These are phyloP conservation scores for Termitomyces sp. DNA, from an alignment of 768 basidiomycete genomes.

Conservation along the genomic window DNA sequence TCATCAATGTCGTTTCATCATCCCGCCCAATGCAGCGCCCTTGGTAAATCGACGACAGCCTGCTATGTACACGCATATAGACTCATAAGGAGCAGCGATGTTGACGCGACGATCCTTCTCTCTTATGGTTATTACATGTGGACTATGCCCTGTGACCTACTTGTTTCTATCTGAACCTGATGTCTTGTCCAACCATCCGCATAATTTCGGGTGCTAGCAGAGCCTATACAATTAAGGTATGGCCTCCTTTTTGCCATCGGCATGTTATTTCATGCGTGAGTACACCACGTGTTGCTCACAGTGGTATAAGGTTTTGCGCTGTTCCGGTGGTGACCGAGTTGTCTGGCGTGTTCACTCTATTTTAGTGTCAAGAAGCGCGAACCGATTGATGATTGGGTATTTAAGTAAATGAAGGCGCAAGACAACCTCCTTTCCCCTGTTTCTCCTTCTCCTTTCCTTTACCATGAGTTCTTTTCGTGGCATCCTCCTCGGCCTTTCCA, in stretches of 20 bases:
- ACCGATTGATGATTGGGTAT: constrained; percentile 14
- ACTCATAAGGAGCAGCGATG: too few relatives aligned
- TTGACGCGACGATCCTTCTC: background rate
- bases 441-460: constrained; percentile 7
- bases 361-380: constrained; percentile 22
- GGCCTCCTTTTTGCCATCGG: constrained; percentile 10
- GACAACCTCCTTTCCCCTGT: constrained; percentile 4
- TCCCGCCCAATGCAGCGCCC: background rate
- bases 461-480: constrained; percentile 16
- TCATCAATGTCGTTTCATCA: background rate
- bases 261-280: constrained; percentile 5
- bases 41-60: background rate
- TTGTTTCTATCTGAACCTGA: background rate
- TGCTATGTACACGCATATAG: background rate
- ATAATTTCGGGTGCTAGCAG: background rate
- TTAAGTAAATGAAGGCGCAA: background rate
- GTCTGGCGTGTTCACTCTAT: constrained; percentile 12
- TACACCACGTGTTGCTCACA: constrained; percentile 4
- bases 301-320: too few relatives aligned
- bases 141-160: background rate
- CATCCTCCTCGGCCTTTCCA: constrained; percentile 26
- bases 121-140: background rate
- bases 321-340: too few relatives aligned
- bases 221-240: background rate
- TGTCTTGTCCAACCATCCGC: background rate